A percentile compares a stretch with the other conserved stretches of the same genome.
Conservation (phyloP, 2,329 filamentous ascomycete species). For the Hypoxylon sp. region DNA sequence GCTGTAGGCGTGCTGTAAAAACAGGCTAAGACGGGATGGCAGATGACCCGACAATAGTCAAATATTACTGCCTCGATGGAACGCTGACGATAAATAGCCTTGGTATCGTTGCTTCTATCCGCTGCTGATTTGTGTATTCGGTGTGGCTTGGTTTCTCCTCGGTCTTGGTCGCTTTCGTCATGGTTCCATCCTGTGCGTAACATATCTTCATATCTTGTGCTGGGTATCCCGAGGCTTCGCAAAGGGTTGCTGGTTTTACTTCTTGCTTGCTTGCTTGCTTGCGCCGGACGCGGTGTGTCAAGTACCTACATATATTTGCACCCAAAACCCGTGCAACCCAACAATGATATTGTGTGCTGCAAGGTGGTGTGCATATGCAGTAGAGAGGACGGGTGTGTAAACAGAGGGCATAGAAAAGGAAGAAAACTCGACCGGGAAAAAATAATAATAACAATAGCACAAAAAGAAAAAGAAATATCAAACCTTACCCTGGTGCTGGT, state of each 20-base stretch:
- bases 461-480: slow-evolving; percentile 15
- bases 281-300: slow-evolving; percentile 31
- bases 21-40: slow-evolving; percentile 4
- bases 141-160: background rate
- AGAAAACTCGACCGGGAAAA: slow-evolving; percentile 2
- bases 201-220: background rate
- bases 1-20: background rate
- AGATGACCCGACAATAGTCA: slow-evolving; percentile 17
- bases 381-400: slow-evolving; percentile 19
- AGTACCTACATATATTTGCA: slow-evolving; percentile 34
- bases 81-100: slow-evolving; percentile 6
- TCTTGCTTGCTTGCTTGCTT: slow-evolving; percentile 27
- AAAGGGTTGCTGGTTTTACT: slow-evolving; percentile 11
- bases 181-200: slow-evolving; percentile 11
- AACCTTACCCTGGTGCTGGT: slow-evolving; percentile 58
- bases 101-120: background rate
- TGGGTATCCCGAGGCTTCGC: slow-evolving; percentile 6
- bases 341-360: slow-evolving; percentile 36
- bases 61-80: slow-evolving; percentile 10
- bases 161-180: slow-evolving; percentile 1
- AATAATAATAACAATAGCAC: slow-evolving; percentile 21
- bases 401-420: slow-evolving; percentile 21
- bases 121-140: slow-evolving; percentile 7
- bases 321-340: slow-evolving; percentile 28
- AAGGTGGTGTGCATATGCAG: slow-evolving; percentile 41